Base-by-base conservation (phyloP, 805 yeast genomes). In the Blastobotrys chiropterorum region DNA sequence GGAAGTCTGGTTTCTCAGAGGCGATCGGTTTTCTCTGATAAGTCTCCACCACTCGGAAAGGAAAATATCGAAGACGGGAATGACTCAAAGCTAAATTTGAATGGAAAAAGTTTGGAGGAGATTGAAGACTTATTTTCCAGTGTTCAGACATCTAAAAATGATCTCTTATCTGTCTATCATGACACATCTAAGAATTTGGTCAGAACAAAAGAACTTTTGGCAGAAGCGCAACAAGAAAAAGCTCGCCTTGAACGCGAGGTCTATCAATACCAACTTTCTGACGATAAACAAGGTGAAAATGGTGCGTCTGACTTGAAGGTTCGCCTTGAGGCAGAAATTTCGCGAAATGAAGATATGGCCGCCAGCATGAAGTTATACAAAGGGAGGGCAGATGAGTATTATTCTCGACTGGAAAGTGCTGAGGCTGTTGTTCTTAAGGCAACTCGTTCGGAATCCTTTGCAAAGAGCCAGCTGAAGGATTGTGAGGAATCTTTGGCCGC, bases 331-430 rank as follows among this genome's bases (percentile, higher is more conserved):
- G 76, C 83, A 1, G 67, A 84, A 14, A 73, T 72, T 40, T 63
- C 73, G n/a, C 83, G 80, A 59, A 82, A 80, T 57, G 60, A 64
- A 1, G 83, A 87, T 30, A 68, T 88, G 30, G 64, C 72, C 1
- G 74, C 77, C 39, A 75, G 79, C 30, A 69, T 84, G 17, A 79
- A 78, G 39, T 70, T 85, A 31, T 89, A 86, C 67, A 84, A 82
- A 62, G 67, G 73, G 15, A 77, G 95, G 55, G 81, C 95, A 34
- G 90, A 86, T 38, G 85, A 83, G 55, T 85, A 87, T 63, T 80
- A 77, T 59, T 73, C 75, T 52, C 86, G 86, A 60, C 72, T 90
- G 21, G 95, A 89, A 60, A 77, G 79, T 47, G 90, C 94, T 1
- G 96, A 90, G 62, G 74, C 82, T 47, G 85, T 87, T 3, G 79